Conservation (phyloP, 306 rosid genomes). For the Lathyrus oleraceus region DNA sequence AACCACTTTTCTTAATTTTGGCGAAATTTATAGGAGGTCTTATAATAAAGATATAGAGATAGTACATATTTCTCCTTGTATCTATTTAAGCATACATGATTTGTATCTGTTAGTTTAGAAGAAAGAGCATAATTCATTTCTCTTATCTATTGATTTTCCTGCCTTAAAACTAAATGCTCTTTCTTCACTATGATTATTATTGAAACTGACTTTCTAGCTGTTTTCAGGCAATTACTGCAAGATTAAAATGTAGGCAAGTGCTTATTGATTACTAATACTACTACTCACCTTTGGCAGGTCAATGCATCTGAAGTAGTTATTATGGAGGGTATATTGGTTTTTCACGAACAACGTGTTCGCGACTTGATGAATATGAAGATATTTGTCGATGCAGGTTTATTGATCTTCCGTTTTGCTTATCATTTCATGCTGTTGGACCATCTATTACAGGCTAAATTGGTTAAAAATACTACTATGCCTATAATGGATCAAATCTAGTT, state of each 20-base stretch:
- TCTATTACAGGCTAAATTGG: constrained; percentile 20
- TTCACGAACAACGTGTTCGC: constrained; percentile 88
- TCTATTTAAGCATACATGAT: constrained; percentile 16
- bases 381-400: constrained; percentile 88
- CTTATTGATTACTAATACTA: not conserved
- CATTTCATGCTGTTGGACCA: constrained; percentile 16
- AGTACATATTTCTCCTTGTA: not conserved
- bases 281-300: constrained; percentile 54
- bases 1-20: too few relatives aligned
- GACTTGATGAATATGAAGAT: constrained; percentile 88
- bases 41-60: too few relatives aligned
- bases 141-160: not conserved
- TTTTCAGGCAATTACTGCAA: constrained; percentile 15
- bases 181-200: constrained; percentile 15
- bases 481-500: not conserved
- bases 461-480: not conserved
- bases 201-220: constrained; percentile 13
- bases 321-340: constrained; percentile 91
- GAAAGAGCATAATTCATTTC: constrained; percentile 4
- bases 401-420: constrained; percentile 24
- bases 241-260: not conserved
- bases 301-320: constrained; percentile 91
- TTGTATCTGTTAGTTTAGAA: not conserved
- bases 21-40: too few relatives aligned
- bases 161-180: not conserved